Base-by-base conservation (phyloP, 1,284 basidiomycete species). In the Inonotus hispidus region DNA sequence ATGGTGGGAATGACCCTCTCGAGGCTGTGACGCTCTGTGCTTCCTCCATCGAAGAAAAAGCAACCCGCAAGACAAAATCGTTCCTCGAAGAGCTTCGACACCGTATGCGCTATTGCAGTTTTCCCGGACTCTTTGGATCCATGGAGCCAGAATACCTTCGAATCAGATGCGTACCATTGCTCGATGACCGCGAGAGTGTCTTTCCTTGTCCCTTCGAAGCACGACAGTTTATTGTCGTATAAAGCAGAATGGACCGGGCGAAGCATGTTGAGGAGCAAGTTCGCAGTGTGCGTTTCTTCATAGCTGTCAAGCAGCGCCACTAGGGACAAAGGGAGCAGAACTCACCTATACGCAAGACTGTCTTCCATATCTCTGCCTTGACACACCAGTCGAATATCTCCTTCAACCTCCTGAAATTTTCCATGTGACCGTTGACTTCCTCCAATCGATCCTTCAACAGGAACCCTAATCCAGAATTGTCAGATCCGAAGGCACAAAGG, bases 71-170 rank as follows among this genome's bases (percentile, higher is more conserved):
- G 71, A 45, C 66, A 67, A 11, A 66, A 65, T 2, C 70, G 62
- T 0, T 70, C 64, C n/a, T 70, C 64, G 35, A 69, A 68, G 23
- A 71, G 60, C 53, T 70, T 66, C 49, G 71, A 71, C 3, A 71
- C 61, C 0, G 73, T 72, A 0, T 66, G 72, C 4, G 72, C 60
- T 21, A 73, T 66, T 0, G 73, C 66, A 37, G 71, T 72, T 64
- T 73, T 73, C 8, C 73, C 72, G 16, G 71, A 59, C 13, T 72
- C 73, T 0, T 73, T 72, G 38, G 70, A 66, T 2, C 70, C 73
- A 25, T 71, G 65, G 21, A 73, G 49, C 73, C 72, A 74, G 37
- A 72, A 72, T 3, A 74, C 52, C 16, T 66, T 72, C 10, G 58
- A 59, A 2, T 39, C 32, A 3, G 39, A 52, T 19, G 14, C 7